Percentiles rank a stretch among this genome's conserved stretches.
Evolutionary conservation across 169 alveolate genomes (phyloP).

Genomic region (Plasmodium gonderi): DNA sequence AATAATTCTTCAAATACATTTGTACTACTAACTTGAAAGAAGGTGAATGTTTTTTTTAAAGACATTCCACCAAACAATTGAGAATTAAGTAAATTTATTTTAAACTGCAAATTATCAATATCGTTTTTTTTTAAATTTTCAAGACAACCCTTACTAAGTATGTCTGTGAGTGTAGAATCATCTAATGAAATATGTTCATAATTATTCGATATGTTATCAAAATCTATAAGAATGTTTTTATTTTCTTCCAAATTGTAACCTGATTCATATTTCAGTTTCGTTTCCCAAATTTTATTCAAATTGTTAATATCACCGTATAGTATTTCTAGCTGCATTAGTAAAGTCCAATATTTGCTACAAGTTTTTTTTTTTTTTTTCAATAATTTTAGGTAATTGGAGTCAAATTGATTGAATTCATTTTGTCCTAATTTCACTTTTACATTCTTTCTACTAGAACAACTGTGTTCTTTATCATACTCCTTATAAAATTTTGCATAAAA

Average conservation of each 20-base stretch:
- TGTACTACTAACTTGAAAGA: slow-evolving; percentile 10
- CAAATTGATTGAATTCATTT: slow-evolving; percentile 59
- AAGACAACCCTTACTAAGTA: slow-evolving; percentile 62
- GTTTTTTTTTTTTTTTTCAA: slow-evolving; percentile 63
- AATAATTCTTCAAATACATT: neutral
- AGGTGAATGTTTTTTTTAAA: slow-evolving; percentile 29
- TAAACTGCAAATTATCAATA: slow-evolving; percentile 41
- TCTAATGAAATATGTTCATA: slow-evolving; percentile 21
- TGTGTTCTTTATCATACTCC: slow-evolving; percentile 14
- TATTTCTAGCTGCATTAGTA: slow-evolving; percentile 54
- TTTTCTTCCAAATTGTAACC: slow-evolving; percentile 74
- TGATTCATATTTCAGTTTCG: slow-evolving; percentile 54
- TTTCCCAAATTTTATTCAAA: slow-evolving; percentile 39
- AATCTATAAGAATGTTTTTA: slow-evolving; percentile 49
- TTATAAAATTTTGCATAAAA: slow-evolving; percentile 34
- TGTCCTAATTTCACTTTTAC: slow-evolving; percentile 12
- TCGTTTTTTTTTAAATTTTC: slow-evolving; percentile 70
- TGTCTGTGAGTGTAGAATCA: slow-evolving; percentile 27
- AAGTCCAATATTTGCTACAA: slow-evolving; percentile 49
- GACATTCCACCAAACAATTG: slow-evolving; percentile 62
- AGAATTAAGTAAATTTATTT: slow-evolving; percentile 47
- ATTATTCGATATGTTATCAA: slow-evolving; percentile 3
- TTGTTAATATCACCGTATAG: slow-evolving; percentile 51
- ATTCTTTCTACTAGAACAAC: neutral
- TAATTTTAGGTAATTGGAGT: slow-evolving; percentile 29